Base-by-base conservation (phyloP, 768 basidiomycete genomes). In the Leucocoprinus leucothites region DNA sequence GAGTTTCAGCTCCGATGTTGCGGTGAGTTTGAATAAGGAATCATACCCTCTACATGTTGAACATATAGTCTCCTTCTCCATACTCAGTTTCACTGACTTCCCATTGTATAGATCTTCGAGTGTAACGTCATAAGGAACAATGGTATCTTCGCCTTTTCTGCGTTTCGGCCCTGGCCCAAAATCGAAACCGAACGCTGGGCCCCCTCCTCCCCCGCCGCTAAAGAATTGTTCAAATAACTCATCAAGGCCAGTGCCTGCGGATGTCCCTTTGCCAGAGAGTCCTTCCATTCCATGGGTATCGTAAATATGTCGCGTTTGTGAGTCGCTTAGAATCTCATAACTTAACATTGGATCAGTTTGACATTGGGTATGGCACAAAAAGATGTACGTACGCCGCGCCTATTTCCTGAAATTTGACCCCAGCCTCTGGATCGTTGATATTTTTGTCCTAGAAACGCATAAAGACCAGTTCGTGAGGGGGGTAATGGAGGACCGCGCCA, bases 41-140 rank as follows among this genome's bases (percentile, higher is more conserved):
- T 60, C 72, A 43, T 63, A 89, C 89, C 95, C 96, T 67, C 85
- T 86, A 69, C 96, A 98, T 11, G 73, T 70, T 13, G 75, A 75
- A 68, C 96, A 98, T 1, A 90, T 71, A 8, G 87, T 72, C 65
- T 93, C 86, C 63, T 91, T 87, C 71, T 96, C 94, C 77, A 97
- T 82, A 62, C 84, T 90, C 75, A 98, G 84, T 66, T 86, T 90
- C 54, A 94, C 86, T 9, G 80, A 81, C 70, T 94, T 95, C 26
- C 95, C 96, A 54, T 88, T 90, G 71, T 93, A 98, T 19, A 95
- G 74, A 67, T 98, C 95, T 70, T 97, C 95, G 26, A 98, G 77
- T 3, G 90, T 87, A 51, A 96, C 90, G 38, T 91, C 80, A 67
- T 95, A 89, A 3, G 85, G 82, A 59, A 93, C 84, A 44, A 86